Conservation (phyloP, 169 alveolate genomes). For the Cryptosporidium sp. region DNA sequence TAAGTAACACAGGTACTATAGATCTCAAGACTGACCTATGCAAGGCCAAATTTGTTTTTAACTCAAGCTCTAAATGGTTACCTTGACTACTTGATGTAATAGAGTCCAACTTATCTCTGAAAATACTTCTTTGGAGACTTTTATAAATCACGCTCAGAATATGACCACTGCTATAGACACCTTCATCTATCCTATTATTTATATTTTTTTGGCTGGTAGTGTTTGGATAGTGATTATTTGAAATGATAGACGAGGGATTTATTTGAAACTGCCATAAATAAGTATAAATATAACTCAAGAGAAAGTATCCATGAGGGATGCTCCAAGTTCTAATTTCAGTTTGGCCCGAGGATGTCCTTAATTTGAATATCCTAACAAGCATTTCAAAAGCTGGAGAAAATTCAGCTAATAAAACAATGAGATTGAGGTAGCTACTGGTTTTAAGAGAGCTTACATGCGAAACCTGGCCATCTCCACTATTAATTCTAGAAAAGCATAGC, state of each 20-base stretch:
- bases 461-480: not conserved
- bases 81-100: not conserved
- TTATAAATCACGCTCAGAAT: conserved; percentile 14
- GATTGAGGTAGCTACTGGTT: not conserved
- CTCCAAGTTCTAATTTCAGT: not conserved
- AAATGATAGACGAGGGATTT: not conserved
- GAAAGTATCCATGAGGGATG: conserved; percentile 31
- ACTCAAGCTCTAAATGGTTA: not conserved
- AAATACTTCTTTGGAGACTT: not conserved
- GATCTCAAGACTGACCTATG: not conserved
- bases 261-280: conserved; percentile 50
- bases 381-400: conserved; percentile 25
- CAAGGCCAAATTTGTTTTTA: not conserved
- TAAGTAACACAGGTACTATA: not conserved
- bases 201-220: not conserved
- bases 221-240: not conserved
- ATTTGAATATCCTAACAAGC: conserved; percentile 14
- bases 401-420: not conserved
- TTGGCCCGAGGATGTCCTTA: not conserved
- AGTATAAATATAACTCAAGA: conserved; percentile 1
- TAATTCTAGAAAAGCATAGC: not conserved
- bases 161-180: not conserved
- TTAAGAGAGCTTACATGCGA: not conserved
- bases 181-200: not conserved
- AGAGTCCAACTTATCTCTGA: not conserved